Base-by-base conservation (phyloP, 208 protist species). In the Naegleria lovaniensis region DNA sequence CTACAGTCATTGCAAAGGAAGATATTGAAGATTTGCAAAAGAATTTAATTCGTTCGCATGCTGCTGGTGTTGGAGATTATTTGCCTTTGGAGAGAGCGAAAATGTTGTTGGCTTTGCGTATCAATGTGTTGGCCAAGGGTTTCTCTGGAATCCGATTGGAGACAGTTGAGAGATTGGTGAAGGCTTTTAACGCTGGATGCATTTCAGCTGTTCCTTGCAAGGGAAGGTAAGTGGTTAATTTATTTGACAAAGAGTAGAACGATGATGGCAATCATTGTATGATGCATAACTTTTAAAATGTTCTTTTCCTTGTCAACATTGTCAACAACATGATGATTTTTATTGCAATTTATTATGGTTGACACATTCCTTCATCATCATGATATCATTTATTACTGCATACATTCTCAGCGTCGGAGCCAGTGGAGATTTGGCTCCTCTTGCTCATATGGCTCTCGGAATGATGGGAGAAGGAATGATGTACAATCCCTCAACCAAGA, bases 341-440 rank as follows among this genome's bases (percentile, higher is more conserved):
- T 48, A 48, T n/a, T n/a, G n/a, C n/a, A n/a, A n/a, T n/a, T n/a
- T n/a, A n/a, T n/a, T n/a, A n/a, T n/a, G n/a, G n/a, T n/a, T n/a
- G n/a, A n/a, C n/a, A n/a, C n/a, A n/a, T n/a, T n/a, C 7, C 43
- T 48, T 38, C 40, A 33, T 36, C 19, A 5, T 91, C 0, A 29
- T 43, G 38, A 38, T 48, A 86, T 13, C 29, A 92, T 79, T 41
- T 90, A 41, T 29, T 95, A 67, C 95, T 48, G 43, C 1, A 48
- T 48, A 9, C 43, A 9, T 48, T 48, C 43, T 48, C n/a, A 67
- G 96, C 7, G 96, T 98, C 29, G 96, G 96, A 52, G 96, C 96
- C 7, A 94, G 91, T 76, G 96, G 96, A 29, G 96, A 98, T 95
- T 94, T 98, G 4, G 96, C 96, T 39, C 96, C 96, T 84, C 92